A percentile compares a stretch with the other conserved stretches of the same genome.
phyloP scores from a whole-genome alignment of 2,329 filamentous ascomycete species.

The Ilyonectria mors-panacis region DNA sequence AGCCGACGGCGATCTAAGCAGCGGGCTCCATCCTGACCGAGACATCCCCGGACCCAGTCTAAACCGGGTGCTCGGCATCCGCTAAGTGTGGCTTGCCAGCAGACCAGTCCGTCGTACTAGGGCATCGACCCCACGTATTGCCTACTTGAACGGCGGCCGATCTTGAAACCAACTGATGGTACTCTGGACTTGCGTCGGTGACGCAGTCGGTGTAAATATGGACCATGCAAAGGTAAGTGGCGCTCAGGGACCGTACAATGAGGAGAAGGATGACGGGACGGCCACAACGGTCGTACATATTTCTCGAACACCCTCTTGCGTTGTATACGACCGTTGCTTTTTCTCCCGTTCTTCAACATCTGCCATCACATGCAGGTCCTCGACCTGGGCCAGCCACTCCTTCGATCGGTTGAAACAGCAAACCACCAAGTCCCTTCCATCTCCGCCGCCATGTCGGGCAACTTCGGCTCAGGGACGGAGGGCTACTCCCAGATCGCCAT shows the following conservation, averaged over 20 bases:
- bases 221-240: not conserved
- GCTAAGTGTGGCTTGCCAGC: not conserved
- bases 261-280: not conserved
- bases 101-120: not conserved
- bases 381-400: not conserved
- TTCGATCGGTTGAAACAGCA: not conserved
- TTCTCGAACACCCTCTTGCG: not conserved
- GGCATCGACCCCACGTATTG: not conserved
- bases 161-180: not conserved
- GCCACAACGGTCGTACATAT: not conserved
- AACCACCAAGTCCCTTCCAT: not conserved
- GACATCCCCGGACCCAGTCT: not conserved
- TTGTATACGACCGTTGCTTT: not conserved
- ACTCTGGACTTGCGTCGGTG: not conserved
- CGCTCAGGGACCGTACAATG: not conserved
- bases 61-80: not conserved
- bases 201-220: too few relatives aligned
- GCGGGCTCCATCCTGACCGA: not conserved
- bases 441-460: constrained; percentile 28
- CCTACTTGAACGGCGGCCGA: not conserved
- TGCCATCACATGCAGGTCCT: not conserved
- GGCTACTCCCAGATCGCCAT: constrained; percentile 38
- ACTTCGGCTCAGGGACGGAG: constrained; percentile 44
- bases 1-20: not conserved
- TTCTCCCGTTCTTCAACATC: not conserved